phyloP scores from a whole-genome alignment of 148 eudicot genomes.

The Cornus florida region DNA sequence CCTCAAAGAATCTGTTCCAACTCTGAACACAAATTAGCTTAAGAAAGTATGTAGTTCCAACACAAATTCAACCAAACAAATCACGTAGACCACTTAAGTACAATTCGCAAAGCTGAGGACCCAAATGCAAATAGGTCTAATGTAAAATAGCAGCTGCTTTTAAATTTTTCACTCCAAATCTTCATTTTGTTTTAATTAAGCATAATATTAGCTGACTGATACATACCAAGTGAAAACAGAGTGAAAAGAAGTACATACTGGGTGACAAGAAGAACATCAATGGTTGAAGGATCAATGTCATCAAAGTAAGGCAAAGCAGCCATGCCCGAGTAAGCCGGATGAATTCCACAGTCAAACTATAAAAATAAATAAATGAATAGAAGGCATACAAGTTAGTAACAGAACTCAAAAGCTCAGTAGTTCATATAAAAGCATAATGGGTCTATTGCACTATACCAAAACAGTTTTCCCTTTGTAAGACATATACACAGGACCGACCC shows the following conservation, averaged over 20 bases:
- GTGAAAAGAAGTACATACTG: slow-evolving; percentile 50
- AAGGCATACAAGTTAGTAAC: neutral
- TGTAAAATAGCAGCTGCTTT: too few species aligned
- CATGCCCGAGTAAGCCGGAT: slow-evolving; percentile 93
- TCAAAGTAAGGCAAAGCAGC: slow-evolving; percentile 96
- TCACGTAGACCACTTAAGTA: too few species aligned
- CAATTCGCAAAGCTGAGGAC: too few species aligned
- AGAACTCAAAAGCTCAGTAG: neutral
- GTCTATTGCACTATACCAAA: slow-evolving; percentile 42
- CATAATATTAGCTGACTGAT: too few species aligned
- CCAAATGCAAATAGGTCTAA: too few species aligned
- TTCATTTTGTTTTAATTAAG: too few species aligned
- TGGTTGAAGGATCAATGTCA: slow-evolving; percentile 85
- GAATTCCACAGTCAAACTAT: slow-evolving; percentile 97
- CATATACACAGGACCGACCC: slow-evolving; percentile 91
- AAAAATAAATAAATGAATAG: neutral
- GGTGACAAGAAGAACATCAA: slow-evolving; percentile 89
- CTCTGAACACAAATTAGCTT: too few species aligned
- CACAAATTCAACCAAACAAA: too few species aligned
- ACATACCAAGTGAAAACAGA: neutral
- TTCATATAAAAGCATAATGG: neutral
- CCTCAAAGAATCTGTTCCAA: too few species aligned
- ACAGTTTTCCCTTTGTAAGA: slow-evolving; percentile 83
- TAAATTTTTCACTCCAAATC: too few species aligned
- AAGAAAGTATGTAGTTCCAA: too few species aligned